Base-by-base conservation (phyloP, 225 moss, liverwort and hornwort genomes). In the Polytrichum commune region DNA sequence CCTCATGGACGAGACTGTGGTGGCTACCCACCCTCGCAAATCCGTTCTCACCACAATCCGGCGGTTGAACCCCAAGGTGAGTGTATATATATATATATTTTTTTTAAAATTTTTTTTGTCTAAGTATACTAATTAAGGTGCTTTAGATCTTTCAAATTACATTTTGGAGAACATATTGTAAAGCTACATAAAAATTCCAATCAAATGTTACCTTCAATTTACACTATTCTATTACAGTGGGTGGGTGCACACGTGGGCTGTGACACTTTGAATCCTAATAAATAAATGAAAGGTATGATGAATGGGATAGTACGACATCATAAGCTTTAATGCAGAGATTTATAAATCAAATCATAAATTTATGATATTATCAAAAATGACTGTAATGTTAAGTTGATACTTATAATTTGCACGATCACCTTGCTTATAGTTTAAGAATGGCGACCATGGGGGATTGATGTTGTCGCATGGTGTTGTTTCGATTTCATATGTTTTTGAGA, bases 1-100 rank as follows among this genome's bases (percentile, higher is more conserved):
- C 35, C 80, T 95, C 67, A 75, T 86, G 73, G 92, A 95, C 61
- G 95, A 95, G 71, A 89, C 90, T 20, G 94, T 95, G 70, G 89
- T 89, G 85, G 89, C 92, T 54, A 80, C 92, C 6, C 92, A 89
- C 67, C 92, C 92, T 30, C 83, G 95, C 24, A 90, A 92, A 75
- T 80, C 81, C 18, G 77, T 95, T 9, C 63, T 95, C 7, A 56
- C 73, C 20, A 92, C 84, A 73, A 89, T 95, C 54, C 83, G 80
- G 69, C 87, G 85, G 69, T 63, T 95, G 74, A 90, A 90, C 46
- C 95, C 95, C 19, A 85, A 82, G 77, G 75, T 95, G 53, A 73
- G 64, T 22, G 26, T 74, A 25, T 27, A 29, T 18, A 2, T 10
- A 27, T 26, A n/a, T n/a, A n/a, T n/a, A n/a, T 64, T 29, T 64